Percentiles rank a stretch among this genome's conserved stretches.
Conservation (phyloP, 352 stramenopile species). For the Elongisporangium undulatum region DNA sequence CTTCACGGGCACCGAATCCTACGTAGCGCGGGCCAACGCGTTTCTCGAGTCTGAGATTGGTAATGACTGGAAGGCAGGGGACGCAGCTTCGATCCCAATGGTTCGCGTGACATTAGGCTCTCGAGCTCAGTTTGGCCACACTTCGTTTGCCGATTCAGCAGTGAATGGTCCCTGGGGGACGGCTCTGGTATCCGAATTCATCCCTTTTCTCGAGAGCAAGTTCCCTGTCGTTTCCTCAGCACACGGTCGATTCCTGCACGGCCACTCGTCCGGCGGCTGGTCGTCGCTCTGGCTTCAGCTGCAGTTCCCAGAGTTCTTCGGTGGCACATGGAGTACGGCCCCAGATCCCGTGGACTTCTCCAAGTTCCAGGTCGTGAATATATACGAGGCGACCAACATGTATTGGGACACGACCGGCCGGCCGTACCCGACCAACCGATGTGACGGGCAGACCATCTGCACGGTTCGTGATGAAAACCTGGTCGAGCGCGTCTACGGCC, state of each 20-base stretch:
- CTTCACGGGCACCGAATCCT: slow-evolving; percentile 63
- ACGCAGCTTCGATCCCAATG: slow-evolving; percentile 50
- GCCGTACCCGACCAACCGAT: slow-evolving; percentile 53
- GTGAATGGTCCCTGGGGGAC: slow-evolving; percentile 64
- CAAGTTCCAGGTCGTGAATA: slow-evolving; percentile 61
- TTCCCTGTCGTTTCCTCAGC: slow-evolving; percentile 29
- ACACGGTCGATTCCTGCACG: slow-evolving; percentile 53
- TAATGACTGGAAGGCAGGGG: slow-evolving; percentile 42
- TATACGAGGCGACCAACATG: slow-evolving; percentile 67
- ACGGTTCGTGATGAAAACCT: slow-evolving; percentile 74
- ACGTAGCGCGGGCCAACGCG: slow-evolving; percentile 46
- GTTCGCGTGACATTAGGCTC: slow-evolving; percentile 69
- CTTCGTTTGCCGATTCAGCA: slow-evolving; percentile 66
- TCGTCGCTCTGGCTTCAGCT: slow-evolving; percentile 70
- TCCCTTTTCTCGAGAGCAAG: slow-evolving; percentile 55
- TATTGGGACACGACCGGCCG: slow-evolving; percentile 64
- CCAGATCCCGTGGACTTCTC: slow-evolving; percentile 72
- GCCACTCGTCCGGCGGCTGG: slow-evolving; percentile 71
- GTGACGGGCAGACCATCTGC: slow-evolving; percentile 39
- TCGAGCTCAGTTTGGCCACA: slow-evolving; percentile 73
- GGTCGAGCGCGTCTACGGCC: slow-evolving; percentile 55
- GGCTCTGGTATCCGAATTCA: slow-evolving; percentile 63
- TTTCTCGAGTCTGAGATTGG: slow-evolving; percentile 71
- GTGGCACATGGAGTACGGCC: slow-evolving; percentile 69
- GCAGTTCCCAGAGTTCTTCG: slow-evolving; percentile 68